Evolutionary conservation across 495 filamentous ascomycete species (phyloP).

Genomic region (Amniculicola lignicola): DNA sequence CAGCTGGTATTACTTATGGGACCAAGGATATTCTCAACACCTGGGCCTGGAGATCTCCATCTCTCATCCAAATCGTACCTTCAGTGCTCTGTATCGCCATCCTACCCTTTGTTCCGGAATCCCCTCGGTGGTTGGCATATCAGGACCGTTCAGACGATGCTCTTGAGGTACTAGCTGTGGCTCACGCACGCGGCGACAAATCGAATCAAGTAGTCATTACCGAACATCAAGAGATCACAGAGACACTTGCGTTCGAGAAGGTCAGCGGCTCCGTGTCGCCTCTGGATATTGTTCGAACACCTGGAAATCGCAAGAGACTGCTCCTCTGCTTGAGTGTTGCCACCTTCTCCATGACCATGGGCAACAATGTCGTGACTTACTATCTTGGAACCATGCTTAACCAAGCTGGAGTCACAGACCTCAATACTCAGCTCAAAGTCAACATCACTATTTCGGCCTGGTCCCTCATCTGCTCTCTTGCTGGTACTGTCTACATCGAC

Average conservation of each 20-base stretch:
- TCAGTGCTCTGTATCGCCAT: constrained; percentile 52
- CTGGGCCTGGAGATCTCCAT: constrained; percentile 55
- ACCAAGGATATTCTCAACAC: constrained; percentile 50
- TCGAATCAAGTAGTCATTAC: constrained; percentile 36
- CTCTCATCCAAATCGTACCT: constrained; percentile 54
- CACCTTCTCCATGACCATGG: background rate
- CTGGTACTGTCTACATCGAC: background rate
- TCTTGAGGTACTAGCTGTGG: constrained; percentile 45
- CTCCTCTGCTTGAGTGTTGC: background rate
- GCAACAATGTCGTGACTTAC: background rate
- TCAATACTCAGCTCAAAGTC: background rate
- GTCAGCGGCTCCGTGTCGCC: constrained; percentile 46
- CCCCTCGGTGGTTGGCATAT: constrained; percentile 50
- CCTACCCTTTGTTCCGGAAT: constrained; percentile 56
- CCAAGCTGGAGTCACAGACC: background rate
- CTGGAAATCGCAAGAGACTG: constrained; percentile 3
- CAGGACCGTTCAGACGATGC: constrained; percentile 41
- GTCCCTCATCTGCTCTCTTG: background rate
- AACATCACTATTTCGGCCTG: background rate
- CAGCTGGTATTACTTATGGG: constrained; percentile 52
- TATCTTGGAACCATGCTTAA: constrained; percentile 4
- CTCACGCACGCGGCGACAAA: constrained; percentile 45
- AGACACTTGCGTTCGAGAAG: constrained; percentile 48
- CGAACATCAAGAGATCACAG: constrained; percentile 36
- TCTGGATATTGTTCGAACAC: background rate